Conservation (phyloP, 2,329 filamentous ascomycete species). For the Teratosphaeria destructans region DNA sequence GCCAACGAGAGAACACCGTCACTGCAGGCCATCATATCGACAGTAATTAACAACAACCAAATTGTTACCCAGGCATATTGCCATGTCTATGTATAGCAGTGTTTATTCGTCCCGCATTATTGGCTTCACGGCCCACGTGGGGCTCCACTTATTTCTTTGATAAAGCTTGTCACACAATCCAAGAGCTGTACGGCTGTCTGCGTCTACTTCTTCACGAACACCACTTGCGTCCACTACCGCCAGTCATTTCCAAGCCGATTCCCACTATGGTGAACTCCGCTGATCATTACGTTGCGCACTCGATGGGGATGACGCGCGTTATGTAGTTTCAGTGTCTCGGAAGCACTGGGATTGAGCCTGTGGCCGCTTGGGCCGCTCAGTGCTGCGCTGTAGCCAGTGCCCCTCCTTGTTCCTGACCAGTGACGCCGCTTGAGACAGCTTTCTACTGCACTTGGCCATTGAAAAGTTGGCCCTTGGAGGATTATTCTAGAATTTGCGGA, state of each 20-base stretch:
- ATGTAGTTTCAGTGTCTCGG: neutral
- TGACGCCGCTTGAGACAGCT: neutral
- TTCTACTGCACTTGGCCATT: neutral
- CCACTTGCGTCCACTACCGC: neutral
- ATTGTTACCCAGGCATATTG: neutral
- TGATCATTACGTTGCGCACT: neutral
- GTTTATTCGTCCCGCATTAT: neutral
- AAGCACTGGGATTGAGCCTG: neutral
- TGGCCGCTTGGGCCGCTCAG: neutral
- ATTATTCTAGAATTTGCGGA: neutral
- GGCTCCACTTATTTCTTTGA: neutral
- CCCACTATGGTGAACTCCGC: too few relatives aligned
- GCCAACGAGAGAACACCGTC: neutral
- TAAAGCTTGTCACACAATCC: neutral
- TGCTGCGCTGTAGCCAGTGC: neutral
- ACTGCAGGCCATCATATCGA: too few relatives aligned
- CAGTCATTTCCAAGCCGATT: too few relatives aligned
- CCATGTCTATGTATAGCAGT: neutral
- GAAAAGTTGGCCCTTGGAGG: neutral
- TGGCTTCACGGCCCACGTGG: neutral
- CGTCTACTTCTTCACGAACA: neutral
- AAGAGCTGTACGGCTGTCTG: neutral
- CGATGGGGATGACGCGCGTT: neutral
- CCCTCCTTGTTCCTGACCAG: neutral
- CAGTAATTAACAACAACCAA: too few relatives aligned